Conservation (phyloP, 176 grass and related monocot species). For the Zoysia japonica region DNA sequence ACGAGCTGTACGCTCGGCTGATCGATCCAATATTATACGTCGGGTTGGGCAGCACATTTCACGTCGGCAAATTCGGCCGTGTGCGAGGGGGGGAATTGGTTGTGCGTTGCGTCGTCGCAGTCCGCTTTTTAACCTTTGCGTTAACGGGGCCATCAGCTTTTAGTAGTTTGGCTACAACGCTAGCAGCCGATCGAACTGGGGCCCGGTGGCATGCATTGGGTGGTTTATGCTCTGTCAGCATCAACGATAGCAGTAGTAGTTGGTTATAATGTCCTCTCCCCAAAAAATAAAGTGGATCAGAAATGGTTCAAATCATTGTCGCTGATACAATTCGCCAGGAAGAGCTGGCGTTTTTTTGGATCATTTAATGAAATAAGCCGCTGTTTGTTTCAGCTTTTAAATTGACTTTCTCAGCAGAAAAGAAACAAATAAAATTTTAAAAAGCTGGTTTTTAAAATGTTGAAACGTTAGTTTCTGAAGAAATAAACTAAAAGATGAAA, state of each 20-base stretch:
- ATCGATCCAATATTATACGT: not conserved
- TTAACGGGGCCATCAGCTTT: not conserved
- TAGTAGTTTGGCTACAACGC: not conserved
- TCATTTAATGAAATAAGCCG: too few relatives aligned
- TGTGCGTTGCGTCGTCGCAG: not conserved
- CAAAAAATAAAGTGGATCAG: not conserved
- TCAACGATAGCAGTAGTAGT: not conserved
- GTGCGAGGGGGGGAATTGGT: not conserved
- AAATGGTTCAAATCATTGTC: too few relatives aligned
- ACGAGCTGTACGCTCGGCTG: not conserved
- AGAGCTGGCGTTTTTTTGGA: too few relatives aligned
- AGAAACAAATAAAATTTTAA: too few relatives aligned
- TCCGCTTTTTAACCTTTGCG: not conserved
- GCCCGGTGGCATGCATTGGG: not conserved
- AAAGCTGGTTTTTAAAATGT: too few relatives aligned
- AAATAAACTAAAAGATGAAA: too few relatives aligned
- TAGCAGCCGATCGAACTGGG: too few relatives aligned
- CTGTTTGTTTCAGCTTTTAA: too few relatives aligned
- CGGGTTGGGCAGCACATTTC: not conserved
- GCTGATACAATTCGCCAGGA: too few relatives aligned
- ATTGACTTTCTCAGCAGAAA: too few relatives aligned
- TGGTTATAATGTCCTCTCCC: too few relatives aligned
- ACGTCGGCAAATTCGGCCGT: not conserved
- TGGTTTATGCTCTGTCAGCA: not conserved
- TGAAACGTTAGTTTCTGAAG: too few relatives aligned